Percentiles rank a stretch among this genome's conserved stretches.
Evolutionary conservation across 2,329 filamentous ascomycete genomes (phyloP).

Genomic region (Arthrinium puccinioides): DNA sequence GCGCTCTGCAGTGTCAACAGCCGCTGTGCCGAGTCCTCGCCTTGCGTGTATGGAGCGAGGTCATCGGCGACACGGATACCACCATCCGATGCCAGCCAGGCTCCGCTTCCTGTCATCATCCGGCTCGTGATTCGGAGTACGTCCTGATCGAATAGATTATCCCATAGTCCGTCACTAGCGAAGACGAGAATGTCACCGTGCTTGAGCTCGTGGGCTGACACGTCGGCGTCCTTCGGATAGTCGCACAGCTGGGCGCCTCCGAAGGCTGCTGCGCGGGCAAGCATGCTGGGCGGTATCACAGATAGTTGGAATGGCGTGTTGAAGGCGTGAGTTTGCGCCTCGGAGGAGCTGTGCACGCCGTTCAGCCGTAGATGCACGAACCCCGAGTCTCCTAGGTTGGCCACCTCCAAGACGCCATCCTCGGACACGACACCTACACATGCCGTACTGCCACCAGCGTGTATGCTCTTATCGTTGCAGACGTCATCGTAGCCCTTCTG

Average conservation of each 20-base stretch:
- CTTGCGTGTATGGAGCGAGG: constrained; percentile 43
- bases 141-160: constrained; percentile 90
- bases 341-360: constrained; percentile 74
- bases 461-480: constrained; percentile 63
- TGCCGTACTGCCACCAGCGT: constrained; percentile 85
- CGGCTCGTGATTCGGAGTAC: constrained; percentile 72
- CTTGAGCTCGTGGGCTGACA: constrained; percentile 67
- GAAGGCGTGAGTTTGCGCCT: constrained; percentile 90
- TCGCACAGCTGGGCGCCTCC: constrained; percentile 78
- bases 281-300: constrained; percentile 73
- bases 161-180: constrained; percentile 91
- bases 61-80: constrained; percentile 58
- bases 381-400: constrained; percentile 92
- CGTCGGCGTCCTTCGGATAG: constrained; percentile 73
- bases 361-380: constrained; percentile 83
- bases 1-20: constrained; percentile 62
- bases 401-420: constrained; percentile 73
- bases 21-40: constrained; percentile 14
- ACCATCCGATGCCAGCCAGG: constrained; percentile 60
- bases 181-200: constrained; percentile 93
- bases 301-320: constrained; percentile 96
- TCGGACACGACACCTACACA: constrained; percentile 73
- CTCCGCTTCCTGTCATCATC: constrained; percentile 65
- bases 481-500: constrained; percentile 80
- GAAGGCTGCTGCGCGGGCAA: constrained; percentile 74